phyloP scores from a whole-genome alignment of 179 eudicot species.

The Silene noctiflora region DNA sequence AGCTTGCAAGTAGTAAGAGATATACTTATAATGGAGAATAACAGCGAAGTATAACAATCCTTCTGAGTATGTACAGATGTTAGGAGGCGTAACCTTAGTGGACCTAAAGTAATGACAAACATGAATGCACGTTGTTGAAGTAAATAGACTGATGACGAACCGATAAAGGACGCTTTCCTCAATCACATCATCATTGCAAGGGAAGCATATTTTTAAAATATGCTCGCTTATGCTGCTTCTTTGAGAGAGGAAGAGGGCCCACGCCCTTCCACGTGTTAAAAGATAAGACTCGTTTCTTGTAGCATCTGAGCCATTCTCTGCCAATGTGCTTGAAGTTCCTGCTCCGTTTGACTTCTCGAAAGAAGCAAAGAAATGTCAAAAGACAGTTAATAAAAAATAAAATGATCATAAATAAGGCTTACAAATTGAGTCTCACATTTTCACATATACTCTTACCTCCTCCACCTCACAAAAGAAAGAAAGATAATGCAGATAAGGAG shows the following conservation, averaged over 20 bases:
- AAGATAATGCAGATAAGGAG: too few relatives aligned
- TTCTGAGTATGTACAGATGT: background rate
- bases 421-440: background rate
- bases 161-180: conserved; percentile 59
- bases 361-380: background rate
- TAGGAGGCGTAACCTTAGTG: background rate
- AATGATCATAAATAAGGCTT: background rate
- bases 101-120: background rate
- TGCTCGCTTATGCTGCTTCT: conserved; percentile 52
- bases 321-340: conserved; percentile 41
- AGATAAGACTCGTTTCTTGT: conserved; percentile 32
- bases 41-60: too few relatives aligned
- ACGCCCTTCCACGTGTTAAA: conserved; percentile 64
- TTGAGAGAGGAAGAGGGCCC: conserved; percentile 68
- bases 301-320: conserved; percentile 22
- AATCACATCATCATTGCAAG: conserved; percentile 33
- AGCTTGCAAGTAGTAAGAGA: too few relatives aligned
- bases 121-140: background rate
- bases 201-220: conserved; percentile 49
- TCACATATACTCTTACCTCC: background rate
- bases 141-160: conserved; percentile 37
- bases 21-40: too few relatives aligned
- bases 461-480: background rate
- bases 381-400: background rate
- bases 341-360: conserved; percentile 33